Percentiles rank a stretch among this genome's conserved stretches.
These are phyloP conservation scores for Lunularia cruciata DNA, from an alignment of 225 moss, liverwort and hornwort genomes.

Conservation along the genomic window DNA sequence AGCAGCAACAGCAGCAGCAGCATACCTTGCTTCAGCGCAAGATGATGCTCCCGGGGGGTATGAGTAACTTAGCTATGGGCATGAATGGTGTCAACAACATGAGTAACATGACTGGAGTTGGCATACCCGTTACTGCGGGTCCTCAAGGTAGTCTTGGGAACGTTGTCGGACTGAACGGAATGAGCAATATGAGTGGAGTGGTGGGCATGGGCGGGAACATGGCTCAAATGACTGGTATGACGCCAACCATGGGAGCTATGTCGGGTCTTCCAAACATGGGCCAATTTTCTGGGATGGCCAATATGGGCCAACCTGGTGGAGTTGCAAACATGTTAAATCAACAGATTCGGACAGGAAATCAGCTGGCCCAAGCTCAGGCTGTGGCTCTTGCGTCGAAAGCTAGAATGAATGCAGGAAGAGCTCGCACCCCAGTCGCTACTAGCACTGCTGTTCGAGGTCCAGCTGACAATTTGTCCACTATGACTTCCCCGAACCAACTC, in stretches of 20 bases:
- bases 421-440: constrained; percentile 56
- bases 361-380: constrained; percentile 27
- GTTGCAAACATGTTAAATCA: constrained; percentile 51
- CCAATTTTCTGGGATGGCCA: constrained; percentile 64
- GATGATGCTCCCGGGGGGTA: constrained; percentile 67
- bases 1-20: constrained; percentile 64
- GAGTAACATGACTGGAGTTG: constrained; percentile 49
- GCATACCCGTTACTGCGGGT: constrained; percentile 41
- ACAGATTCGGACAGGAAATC: constrained; percentile 64
- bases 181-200: constrained; percentile 29
- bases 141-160: constrained; percentile 41
- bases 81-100: constrained; percentile 74
- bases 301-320: constrained; percentile 69
- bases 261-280: constrained; percentile 81
- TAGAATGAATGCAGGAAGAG: constrained; percentile 65
- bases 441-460: constrained; percentile 62
- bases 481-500: constrained; percentile 67
- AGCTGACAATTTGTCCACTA: constrained; percentile 67
- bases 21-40: constrained; percentile 71
- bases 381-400: constrained; percentile 59
- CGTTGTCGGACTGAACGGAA: constrained; percentile 35
- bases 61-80: constrained; percentile 75
- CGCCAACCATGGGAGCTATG: constrained; percentile 79
- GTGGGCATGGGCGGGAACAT: constrained; percentile 45
- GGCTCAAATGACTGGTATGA: constrained; percentile 59